Percentiles rank a stretch among this genome's conserved stretches.
phyloP scores from a whole-genome alignment of 1,284 basidiomycete genomes.

The Ceratobasidium sp. region DNA sequence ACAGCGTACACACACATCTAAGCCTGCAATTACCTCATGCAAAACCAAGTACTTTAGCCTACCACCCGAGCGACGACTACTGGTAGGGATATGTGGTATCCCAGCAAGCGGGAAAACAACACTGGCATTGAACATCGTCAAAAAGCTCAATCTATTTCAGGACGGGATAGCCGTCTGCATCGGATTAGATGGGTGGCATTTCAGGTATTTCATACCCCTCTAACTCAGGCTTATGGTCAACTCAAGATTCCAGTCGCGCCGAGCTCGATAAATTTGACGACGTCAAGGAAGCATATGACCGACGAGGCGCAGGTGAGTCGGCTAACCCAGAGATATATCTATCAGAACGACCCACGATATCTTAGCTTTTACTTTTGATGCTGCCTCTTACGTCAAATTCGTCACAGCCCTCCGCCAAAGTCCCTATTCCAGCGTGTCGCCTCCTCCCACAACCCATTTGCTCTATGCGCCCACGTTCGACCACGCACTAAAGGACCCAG shows the following conservation, averaged over 20 bases:
- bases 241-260: constrained; percentile 64
- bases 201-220: constrained; percentile 48
- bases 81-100: constrained; percentile 83
- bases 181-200: constrained; percentile 89
- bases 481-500: constrained; percentile 65
- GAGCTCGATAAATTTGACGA: constrained; percentile 78
- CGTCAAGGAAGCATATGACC: constrained; percentile 77
- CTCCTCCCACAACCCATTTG: constrained; percentile 47
- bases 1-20: not conserved
- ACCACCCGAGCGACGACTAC: constrained; percentile 66
- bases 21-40: not conserved
- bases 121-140: constrained; percentile 70
- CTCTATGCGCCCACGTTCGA: constrained; percentile 83
- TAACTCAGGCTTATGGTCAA: not conserved
- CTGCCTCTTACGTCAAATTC: constrained; percentile 72
- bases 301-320: constrained; percentile 64
- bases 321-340: constrained; percentile 51
- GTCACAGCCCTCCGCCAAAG: constrained; percentile 65
- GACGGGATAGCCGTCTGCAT: constrained; percentile 67
- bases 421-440: constrained; percentile 53
- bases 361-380: constrained; percentile 61
- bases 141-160: constrained; percentile 62
- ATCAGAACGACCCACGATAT: constrained; percentile 73
- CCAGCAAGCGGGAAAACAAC: constrained; percentile 89
- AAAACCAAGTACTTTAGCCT: constrained; percentile 57